Evolutionary conservation across 2,329 filamentous ascomycete genomes (phyloP), one percentile per base, ranked within the genome.

Genomic region (Diaporthe caulivora): DNA sequence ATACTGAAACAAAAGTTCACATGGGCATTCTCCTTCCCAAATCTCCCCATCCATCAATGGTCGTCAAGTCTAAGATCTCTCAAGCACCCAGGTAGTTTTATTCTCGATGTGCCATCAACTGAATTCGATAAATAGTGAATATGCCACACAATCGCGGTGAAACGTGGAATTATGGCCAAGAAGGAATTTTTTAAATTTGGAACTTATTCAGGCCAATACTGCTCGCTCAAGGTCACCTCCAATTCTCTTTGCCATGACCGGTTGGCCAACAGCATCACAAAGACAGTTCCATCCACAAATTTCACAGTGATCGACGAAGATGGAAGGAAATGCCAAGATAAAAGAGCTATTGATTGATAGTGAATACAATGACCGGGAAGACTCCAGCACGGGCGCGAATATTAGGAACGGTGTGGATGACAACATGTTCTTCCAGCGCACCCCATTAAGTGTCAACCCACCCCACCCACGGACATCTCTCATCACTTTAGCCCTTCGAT

Each of bases 401-500:
- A 93, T 92, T 72, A 93, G 94, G 77, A 94, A 94, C 1, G 97
- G 94, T 81, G 88, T 95, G 68, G 94, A 97, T 75, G 93, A 97
- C 74, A 92, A 91, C 79, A 89, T 91, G 26, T 87, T 95, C 78
- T 99, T 99, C 88, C 92, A 95, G 82, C 93, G 97, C 11, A 95
- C 98, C 64, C 94, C 98, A 81, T 98, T 95, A 57, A 92, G 92
- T 81, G 91, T 92, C 10, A 94, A 98, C 79, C 87, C 98, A 34
- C 92, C 93, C 2, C 97, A 95, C 49, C 49, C 11, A 1, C 92
- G 94, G 62, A 92, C 93, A 68, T 98, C 96, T 2, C 90, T 98
- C 53, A 92, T 99, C 77, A 98, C 95, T 0, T 92, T 96, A 68
- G 93, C 96, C 88, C 91, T 99, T 81, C 93, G 86, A 11, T 92